Evolutionary conservation across 768 basidiomycete genomes (phyloP).

Genomic region (Podaxis rugospora): DNA sequence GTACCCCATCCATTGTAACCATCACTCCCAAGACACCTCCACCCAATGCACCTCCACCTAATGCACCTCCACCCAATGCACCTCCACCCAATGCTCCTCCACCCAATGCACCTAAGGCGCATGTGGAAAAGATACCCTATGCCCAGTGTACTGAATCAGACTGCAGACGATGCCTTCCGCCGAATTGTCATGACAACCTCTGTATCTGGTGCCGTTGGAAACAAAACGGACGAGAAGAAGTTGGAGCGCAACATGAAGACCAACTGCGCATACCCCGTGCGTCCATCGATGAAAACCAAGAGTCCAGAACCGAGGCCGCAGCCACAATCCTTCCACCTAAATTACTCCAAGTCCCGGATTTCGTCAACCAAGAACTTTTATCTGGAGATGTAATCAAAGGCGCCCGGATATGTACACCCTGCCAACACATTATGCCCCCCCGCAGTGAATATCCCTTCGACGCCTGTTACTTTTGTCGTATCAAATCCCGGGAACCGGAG

Average conservation of each 20-base stretch:
- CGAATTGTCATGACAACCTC: not conserved
- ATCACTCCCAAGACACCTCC: not conserved
- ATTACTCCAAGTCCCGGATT: not conserved
- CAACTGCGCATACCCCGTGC: not conserved
- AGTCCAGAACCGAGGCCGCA: not conserved
- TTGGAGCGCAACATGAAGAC: not conserved
- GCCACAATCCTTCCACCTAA: not conserved
- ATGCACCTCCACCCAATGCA: no score
- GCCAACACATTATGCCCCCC: conserved; percentile 4
- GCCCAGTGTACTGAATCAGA: not conserved
- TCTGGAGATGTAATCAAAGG: not conserved
- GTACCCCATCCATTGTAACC: not conserved
- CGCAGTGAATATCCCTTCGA: not conserved
- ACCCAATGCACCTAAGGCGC: not conserved
- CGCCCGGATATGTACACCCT: conserved; percentile 4
- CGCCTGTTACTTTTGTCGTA: not conserved
- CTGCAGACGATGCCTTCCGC: not conserved
- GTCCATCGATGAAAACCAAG: not conserved
- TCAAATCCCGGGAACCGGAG: not conserved
- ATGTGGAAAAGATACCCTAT: not conserved
- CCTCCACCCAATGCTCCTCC: not conserved
- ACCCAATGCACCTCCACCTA: not conserved
- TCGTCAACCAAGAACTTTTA: conserved; percentile 1
- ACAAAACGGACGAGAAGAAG: not conserved
- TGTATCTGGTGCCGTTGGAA: conserved; percentile 1